Evolutionary conservation across 2,329 filamentous ascomycete genomes (phyloP).

Genomic region (Sclerotinia borealis): DNA sequence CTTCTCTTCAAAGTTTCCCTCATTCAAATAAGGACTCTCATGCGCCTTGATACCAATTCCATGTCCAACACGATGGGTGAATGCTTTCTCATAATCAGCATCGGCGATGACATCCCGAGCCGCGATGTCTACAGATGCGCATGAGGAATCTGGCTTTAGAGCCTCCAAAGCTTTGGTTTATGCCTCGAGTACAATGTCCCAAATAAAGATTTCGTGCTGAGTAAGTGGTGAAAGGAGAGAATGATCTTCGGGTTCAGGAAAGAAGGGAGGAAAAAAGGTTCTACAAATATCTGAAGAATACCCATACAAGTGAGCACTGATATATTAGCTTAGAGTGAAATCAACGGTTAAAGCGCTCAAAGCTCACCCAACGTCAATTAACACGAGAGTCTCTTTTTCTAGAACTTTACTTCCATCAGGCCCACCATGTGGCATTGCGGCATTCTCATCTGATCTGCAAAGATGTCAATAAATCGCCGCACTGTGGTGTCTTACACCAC

Average conservation of each 20-base stretch:
- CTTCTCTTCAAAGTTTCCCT: slow-evolving; percentile 46
- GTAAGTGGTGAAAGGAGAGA: slow-evolving; percentile 19
- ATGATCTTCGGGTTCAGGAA: slow-evolving; percentile 22
- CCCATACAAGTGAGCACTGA: slow-evolving; percentile 51
- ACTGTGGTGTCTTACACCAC: background rate
- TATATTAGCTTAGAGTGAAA: background rate
- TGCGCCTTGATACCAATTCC: slow-evolving; percentile 63
- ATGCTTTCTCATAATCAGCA: slow-evolving; percentile 52
- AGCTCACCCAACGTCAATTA: slow-evolving; percentile 52
- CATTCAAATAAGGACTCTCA: slow-evolving; percentile 58
- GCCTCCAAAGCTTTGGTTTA: slow-evolving; percentile 49
- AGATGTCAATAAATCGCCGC: slow-evolving; percentile 8
- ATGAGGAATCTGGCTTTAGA: slow-evolving; percentile 46
- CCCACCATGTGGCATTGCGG: slow-evolving; percentile 37
- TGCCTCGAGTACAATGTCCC: slow-evolving; percentile 56
- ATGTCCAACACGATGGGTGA: slow-evolving; percentile 58
- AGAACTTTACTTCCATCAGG: slow-evolving; percentile 42
- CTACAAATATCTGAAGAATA: slow-evolving; percentile 60
- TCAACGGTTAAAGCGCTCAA: background rate
- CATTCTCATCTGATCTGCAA: slow-evolving; percentile 35
- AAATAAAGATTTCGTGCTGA: slow-evolving; percentile 49
- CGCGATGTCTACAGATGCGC: slow-evolving; percentile 55
- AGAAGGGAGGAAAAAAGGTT: slow-evolving; percentile 48
- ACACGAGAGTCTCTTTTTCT: slow-evolving; percentile 48
- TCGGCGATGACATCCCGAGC: slow-evolving; percentile 50